Evolutionary conservation across 2,329 filamentous ascomycete species (phyloP).

Genomic region (Sclerotiophoma versabilis): DNA sequence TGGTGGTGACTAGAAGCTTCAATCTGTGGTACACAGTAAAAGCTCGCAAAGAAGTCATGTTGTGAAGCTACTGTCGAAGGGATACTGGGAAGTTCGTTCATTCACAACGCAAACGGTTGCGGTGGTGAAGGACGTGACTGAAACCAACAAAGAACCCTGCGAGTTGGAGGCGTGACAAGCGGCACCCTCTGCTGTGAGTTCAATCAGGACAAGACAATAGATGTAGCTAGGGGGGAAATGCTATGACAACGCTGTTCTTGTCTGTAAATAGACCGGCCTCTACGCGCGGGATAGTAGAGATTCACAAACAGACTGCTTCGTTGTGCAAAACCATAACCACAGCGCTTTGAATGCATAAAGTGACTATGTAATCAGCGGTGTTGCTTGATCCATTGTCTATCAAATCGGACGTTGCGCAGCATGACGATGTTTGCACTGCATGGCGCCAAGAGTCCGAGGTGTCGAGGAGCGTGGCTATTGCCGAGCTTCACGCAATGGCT

Average conservation of each 20-base stretch:
- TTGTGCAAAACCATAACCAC: neutral
- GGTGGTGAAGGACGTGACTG: neutral
- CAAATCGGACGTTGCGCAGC: no score
- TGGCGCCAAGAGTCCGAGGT: no score
- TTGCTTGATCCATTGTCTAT: no score
- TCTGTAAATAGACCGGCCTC: neutral
- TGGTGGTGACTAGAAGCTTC: no score
- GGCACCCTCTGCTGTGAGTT: neutral
- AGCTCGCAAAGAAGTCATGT: neutral
- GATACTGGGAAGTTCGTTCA: neutral
- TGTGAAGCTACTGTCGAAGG: neutral
- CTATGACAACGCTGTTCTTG: neutral
- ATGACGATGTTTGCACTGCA: no score
- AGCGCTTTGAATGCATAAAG: no score
- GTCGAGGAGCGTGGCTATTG: no score
- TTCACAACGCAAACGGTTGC: constrained; percentile 1
- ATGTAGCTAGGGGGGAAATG: neutral
- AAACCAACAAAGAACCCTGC: neutral
- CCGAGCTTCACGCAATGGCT: no score
- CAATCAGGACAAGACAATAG: neutral
- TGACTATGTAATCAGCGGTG: no score
- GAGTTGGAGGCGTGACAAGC: neutral
- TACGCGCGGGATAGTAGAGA: neutral
- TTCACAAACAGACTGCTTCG: neutral
- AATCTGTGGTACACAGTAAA: neutral